Evolutionary conservation across 202 grass and related monocot species (phyloP).

Genomic region (Alloteropsis angusta): DNA sequence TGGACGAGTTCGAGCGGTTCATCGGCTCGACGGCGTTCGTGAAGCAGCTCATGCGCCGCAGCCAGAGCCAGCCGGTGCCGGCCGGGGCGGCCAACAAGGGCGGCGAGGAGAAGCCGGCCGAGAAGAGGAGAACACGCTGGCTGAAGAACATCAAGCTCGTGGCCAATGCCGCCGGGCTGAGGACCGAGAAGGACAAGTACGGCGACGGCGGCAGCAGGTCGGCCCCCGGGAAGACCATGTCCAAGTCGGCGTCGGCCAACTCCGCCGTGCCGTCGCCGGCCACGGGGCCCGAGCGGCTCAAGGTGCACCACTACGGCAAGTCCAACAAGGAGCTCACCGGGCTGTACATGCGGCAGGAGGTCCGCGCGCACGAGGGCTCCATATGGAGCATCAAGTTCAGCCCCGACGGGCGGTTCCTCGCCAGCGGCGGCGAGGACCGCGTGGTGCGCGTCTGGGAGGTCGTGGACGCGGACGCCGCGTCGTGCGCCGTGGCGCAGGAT

Average conservation of each 20-base stretch:
- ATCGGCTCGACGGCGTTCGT: conserved; percentile 40
- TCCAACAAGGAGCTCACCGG: conserved; percentile 72
- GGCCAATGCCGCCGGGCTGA: conserved; percentile 39
- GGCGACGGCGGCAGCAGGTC: background rate
- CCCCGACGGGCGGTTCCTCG: conserved; percentile 43
- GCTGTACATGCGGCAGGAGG: conserved; percentile 70
- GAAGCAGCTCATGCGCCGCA: conserved; percentile 58
- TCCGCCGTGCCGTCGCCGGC: background rate
- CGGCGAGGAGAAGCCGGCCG: conserved; percentile 13
- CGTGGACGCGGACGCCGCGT: conserved; percentile 9
- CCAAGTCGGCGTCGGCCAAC: conserved; percentile 9
- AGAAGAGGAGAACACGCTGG: conserved; percentile 50
- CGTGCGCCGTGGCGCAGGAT: background rate
- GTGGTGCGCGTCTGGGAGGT: conserved; percentile 61
- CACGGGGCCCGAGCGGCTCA: conserved; percentile 46
- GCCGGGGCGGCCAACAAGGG: background rate
- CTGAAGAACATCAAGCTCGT: conserved; percentile 82
- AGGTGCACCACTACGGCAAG: conserved; percentile 78
- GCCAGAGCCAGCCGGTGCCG: conserved; percentile 32
- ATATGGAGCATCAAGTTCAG: conserved; percentile 93
- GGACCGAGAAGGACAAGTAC: conserved; percentile 48
- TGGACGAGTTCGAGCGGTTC: conserved; percentile 47
- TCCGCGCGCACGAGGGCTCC: conserved; percentile 75
- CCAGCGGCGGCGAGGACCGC: conserved; percentile 78
- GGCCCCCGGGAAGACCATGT: conserved; percentile 6